Base-by-base conservation (phyloP, 352 stramenopile genomes). In the Pythium monospermum region DNA sequence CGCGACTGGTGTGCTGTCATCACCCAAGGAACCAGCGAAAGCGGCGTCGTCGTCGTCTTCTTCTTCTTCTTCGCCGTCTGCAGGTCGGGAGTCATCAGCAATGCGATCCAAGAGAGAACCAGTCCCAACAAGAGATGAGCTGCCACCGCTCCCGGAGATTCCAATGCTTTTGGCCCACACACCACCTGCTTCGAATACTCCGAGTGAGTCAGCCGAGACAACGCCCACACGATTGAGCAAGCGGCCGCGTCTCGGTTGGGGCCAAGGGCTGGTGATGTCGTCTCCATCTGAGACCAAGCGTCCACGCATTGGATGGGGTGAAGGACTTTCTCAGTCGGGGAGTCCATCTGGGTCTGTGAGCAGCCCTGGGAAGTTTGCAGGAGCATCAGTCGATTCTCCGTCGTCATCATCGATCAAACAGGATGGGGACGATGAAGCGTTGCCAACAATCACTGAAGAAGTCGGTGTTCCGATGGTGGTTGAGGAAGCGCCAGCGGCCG, bases 241-340 rank as follows among this genome's bases (percentile, higher is more conserved):
- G 26, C 69, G 83, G 13, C 78, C 80, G 26, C 69, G 83, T 10
- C 56, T 94, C 16, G 83, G 81, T 16, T 94, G 83, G 83, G 83
- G 83, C 3, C 83, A 94, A 68, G 83, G 83, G 11, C 62, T 94
- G n/a, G 70, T 89, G 4, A 74, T 75, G 1, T 61, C 71, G 3
- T 91, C 74, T 22, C 72, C 75, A 25, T 74, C 74, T 28, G 65
- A 82, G 46, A 56, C 60, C 39, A 94, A 94, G 51, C 81, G 83
- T 15, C 81, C 81, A 41, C 74, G 83, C 15, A 84, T 94, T 61
- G 81, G 78, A 10, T 94, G 83, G 83, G 83, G 83, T 18, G 69
- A 91, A 59, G 82, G 82, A 23, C 55, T 93, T n/a, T 63, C 89
- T 30, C 64, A 76, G 27, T 12, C 23, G 7, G 54, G 81, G 31